A percentile compares a stretch with the other conserved stretches of the same genome.
Evolutionary conservation across 306 rosid genomes (phyloP).

Genomic region (Fagus sylvatica): DNA sequence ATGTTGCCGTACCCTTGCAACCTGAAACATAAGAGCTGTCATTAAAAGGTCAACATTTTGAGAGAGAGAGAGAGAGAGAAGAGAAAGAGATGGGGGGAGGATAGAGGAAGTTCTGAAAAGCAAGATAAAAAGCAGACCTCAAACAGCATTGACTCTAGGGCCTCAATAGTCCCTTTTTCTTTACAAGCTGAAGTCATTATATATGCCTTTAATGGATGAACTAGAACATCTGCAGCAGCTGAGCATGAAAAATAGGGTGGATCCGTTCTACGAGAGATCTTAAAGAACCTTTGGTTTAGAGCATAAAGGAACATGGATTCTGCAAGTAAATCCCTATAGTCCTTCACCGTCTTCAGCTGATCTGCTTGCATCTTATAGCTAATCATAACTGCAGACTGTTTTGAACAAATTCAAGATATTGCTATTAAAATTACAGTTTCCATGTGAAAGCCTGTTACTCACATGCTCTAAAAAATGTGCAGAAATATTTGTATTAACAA

Average conservation of each 20-base stretch:
- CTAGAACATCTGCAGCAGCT: constrained; percentile 81
- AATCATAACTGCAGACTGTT: constrained; percentile 94
- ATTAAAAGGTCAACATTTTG: constrained; percentile 6
- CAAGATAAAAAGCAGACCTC: constrained; percentile 59
- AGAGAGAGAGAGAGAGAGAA: constrained; percentile 14
- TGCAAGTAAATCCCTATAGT: constrained; percentile 78
- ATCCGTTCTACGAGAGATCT: constrained; percentile 85
- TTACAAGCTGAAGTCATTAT: constrained; percentile 83
- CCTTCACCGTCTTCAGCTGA: constrained; percentile 82
- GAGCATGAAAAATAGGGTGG: constrained; percentile 97
- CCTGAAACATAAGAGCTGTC: constrained; percentile 50
- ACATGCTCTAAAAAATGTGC: constrained; percentile 6
- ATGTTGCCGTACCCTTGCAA: constrained; percentile 84
- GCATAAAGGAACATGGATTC: constrained; percentile 96
- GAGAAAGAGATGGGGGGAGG: constrained; percentile 3
- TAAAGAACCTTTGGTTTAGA: constrained; percentile 87
- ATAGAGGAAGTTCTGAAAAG: constrained; percentile 10
- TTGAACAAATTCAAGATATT: constrained; percentile 19
- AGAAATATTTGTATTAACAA: constrained; percentile 8
- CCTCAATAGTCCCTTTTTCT: constrained; percentile 77
- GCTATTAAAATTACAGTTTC: constrained; percentile 20
- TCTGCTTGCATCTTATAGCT: constrained; percentile 82
- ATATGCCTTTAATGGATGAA: constrained; percentile 83
- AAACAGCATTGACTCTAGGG: constrained; percentile 82
- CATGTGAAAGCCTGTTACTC: constrained; percentile 2